A percentile compares a stretch with the other conserved stretches of the same genome.
Conservation (phyloP, 371 early-diverging fungal species). For the Rhizopus microsporus region DNA sequence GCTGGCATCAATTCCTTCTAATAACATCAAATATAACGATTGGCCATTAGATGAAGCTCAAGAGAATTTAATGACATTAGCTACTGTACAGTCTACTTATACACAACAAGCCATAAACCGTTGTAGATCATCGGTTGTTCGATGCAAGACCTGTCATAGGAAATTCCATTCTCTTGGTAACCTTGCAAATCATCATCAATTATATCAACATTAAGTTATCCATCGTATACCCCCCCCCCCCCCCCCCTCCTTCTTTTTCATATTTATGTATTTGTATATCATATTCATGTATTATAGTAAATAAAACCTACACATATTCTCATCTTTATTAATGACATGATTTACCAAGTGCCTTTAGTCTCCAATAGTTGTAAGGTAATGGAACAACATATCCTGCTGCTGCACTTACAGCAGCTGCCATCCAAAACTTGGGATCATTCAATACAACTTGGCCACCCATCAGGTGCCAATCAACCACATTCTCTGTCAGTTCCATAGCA, state of each 20-base stretch:
- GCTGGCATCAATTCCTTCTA: conserved; percentile 1
- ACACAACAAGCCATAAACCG: neutral
- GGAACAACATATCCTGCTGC: conserved; percentile 55
- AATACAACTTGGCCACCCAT: conserved; percentile 54
- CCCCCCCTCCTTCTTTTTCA: neutral
- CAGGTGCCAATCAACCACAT: conserved; percentile 53
- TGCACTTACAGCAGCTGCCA: conserved; percentile 43
- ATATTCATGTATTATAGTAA: neutral
- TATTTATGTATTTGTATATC: no score
- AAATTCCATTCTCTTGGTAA: conserved; percentile 46
- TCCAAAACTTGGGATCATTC: conserved; percentile 52
- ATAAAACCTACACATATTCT: no score
- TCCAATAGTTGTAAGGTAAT: conserved; percentile 59
- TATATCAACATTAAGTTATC: conserved; percentile 35
- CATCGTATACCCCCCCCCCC: neutral
- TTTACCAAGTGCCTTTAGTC: conserved; percentile 52
- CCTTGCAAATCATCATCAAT: conserved; percentile 41
- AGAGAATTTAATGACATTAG: conserved; percentile 23
- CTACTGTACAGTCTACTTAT: conserved; percentile 12
- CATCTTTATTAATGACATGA: conserved; percentile 36
- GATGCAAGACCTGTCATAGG: conserved; percentile 36
- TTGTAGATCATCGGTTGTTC: conserved; percentile 19
- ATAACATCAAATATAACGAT: conserved; percentile 2
- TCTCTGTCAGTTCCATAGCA: conserved; percentile 59
- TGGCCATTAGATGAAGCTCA: conserved; percentile 30